Evolutionary conservation across 228 moss, liverwort and hornwort genomes (phyloP), one percentile per base, ranked within the genome.

Genomic region (Sphagnum magellanicum): DNA sequence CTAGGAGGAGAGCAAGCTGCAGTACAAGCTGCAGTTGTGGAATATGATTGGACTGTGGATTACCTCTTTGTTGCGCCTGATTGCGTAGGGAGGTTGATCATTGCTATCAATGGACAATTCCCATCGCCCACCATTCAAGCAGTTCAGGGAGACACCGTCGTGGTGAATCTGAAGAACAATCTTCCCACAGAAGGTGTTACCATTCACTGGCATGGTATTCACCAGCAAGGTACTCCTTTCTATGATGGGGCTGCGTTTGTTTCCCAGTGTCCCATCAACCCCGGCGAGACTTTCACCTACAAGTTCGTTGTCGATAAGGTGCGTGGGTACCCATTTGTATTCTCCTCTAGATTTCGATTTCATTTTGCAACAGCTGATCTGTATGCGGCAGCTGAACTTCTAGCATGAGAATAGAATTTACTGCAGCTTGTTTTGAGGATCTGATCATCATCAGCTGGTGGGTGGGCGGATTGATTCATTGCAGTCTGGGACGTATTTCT

Each of bases 231-330:
- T 8, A 87, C 90, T 14, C 95, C 92, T 5, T 95, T 79, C 73
- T 73, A 79, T 5, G 92, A 95, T 62, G 94, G 94, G 68, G 50
- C 81, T 11, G 84, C 81, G 0, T 87, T 65, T 6, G 79, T 90
- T 6, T 85, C 88, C 4, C 95, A 92, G 65, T 95, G 92, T 50
- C 95, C 95, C 5, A 92, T 95, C 67, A 72, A 69, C 51, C 81
- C 92, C 1, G 78, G 74, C 12, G 92, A 92, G 77, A 83, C 77
- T 13, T 95, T 88, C 81, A 88, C 83, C 0, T 92, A 90, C 75
- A 0, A 49, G 62, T 95, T 92, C 69, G 68, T 68, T 10, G 85
- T 74, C n/a, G 79, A 80, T 0, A 76, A 71, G 60, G 92, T 95
- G 73, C 85, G 32, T 32, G 32, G 32, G 32, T 32, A 32, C 32